These are phyloP conservation scores for Fusarium gaditjirri DNA, from an alignment of 2,329 filamentous ascomycete species.

Conservation along the genomic window DNA sequence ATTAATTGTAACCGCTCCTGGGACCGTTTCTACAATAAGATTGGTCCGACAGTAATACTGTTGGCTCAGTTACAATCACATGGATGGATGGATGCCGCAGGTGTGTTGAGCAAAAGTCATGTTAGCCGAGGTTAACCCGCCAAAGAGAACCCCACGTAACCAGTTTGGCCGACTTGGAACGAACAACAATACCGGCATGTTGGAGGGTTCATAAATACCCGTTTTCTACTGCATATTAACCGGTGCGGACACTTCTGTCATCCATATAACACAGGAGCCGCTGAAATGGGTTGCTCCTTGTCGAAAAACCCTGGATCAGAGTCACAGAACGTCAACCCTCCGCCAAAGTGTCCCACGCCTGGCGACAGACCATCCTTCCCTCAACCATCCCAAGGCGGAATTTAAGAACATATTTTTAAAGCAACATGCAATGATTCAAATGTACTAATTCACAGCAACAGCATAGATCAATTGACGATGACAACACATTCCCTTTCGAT, in stretches of 20 bases:
- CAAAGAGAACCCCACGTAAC: no score
- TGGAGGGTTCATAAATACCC: neutral
- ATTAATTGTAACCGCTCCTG: neutral
- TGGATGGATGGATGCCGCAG: no score
- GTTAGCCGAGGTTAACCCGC: no score
- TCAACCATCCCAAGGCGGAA: neutral
- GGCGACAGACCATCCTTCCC: neutral
- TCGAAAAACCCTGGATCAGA: neutral
- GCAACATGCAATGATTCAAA: neutral
- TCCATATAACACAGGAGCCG: fast-evolving
- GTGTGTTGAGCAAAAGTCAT: no score
- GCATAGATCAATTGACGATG: fast-evolving
- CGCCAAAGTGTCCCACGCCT: neutral
- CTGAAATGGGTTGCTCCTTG: neutral
- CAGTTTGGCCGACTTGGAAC: no score
- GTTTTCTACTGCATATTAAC: neutral
- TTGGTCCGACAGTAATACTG: neutral
- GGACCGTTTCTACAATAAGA: neutral
- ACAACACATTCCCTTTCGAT: fast-evolving
- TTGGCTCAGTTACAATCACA: neutral
- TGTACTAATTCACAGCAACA: neutral
- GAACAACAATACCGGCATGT: no score
- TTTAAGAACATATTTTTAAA: neutral
- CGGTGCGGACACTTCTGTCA: neutral
- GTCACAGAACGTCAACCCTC: neutral